Evolutionary conservation across 1,139 yeast species (phyloP), one percentile per base, ranked within the genome.

Genomic region (Eremothecium gossypii): DNA sequence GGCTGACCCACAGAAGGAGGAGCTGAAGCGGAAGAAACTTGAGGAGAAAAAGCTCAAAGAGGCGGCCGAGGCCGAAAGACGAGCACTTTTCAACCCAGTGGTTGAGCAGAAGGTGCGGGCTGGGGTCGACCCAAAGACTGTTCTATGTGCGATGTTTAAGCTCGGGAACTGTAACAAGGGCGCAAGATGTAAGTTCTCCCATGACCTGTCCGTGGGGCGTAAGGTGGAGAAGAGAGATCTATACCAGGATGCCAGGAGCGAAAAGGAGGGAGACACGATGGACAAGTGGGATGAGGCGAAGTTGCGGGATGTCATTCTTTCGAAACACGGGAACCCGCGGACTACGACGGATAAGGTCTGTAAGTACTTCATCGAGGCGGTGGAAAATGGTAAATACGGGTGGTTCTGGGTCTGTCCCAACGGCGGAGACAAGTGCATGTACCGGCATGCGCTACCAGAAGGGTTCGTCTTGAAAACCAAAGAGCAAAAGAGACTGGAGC

Each of bases 381-480:
- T 93, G 47, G 98, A 93, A 61, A 87, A 87, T 59, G 93, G 94
- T 45, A 89, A 91, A 63, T 91, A 93, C 61, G 98, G 99, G 55
- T 91, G 98, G 98, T 89, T 91, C 66, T 91, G 98, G 99, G 75
- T 76, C 28, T 91, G 99, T 69, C 99, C 98, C 30, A 85, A 85
- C 55, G 91, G 91, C 33, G 96, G 96, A 49, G 79, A 82, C 52
- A 82, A 77, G 44, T 93, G 99, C 76, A 91, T 83, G 70, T 93
- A 93, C 69, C 79, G 76, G 64, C 99, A 93, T 66, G 83, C 97
- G n/a, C 73, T 93, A 55, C 99, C 99, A 35, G 87, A 93, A 37
- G 99, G 98, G 1, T 93, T 87, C 64, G 94, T 86, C 42, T 76
- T 93, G 67, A 93, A 91, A 72, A 91, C 98, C 38, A 89, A 87